These are phyloP conservation scores for Cercospora sp. DNA, from an alignment of 2,329 filamentous ascomycete genomes.

Conservation along the genomic window DNA sequence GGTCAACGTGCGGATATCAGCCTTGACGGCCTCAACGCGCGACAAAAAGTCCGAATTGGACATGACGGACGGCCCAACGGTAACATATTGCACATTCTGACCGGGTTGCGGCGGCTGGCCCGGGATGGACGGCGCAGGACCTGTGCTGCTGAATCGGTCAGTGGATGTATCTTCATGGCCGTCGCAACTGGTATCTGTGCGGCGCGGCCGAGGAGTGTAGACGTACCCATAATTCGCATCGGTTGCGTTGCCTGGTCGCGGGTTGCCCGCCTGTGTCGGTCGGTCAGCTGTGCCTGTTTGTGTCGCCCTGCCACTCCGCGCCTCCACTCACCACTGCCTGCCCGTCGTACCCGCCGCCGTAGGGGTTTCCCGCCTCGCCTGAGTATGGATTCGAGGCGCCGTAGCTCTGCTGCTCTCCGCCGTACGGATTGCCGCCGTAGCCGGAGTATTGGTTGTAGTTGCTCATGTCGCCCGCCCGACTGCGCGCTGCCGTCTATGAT, in stretches of 20 bases:
- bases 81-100: constrained; percentile 46
- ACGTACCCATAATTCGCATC: constrained; percentile 9
- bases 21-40: constrained; percentile 66
- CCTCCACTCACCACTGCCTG: constrained; percentile 17
- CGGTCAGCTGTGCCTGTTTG: constrained; percentile 5
- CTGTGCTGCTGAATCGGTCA: constrained; percentile 15
- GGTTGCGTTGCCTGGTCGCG: constrained; percentile 8
- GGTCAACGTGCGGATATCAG: constrained; percentile 67
- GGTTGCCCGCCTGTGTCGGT: constrained; percentile 4
- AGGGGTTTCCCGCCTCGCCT: constrained; percentile 40
- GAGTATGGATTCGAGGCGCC: constrained; percentile 39
- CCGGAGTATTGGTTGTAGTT: constrained; percentile 57
- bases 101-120: constrained; percentile 56
- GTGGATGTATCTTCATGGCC: not conserved
- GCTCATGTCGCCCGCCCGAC: constrained; percentile 51
- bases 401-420: constrained; percentile 60
- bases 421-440: constrained; percentile 61
- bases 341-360: constrained; percentile 37
- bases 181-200: not conserved
- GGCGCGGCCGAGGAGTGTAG: not conserved
- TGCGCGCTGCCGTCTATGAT: constrained; percentile 11
- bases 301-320: not conserved
- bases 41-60: constrained; percentile 67
- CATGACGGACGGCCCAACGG: constrained; percentile 47
- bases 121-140: constrained; percentile 28